Conservation (phyloP, 139 green algal genomes). For the Tetradesmus obliquus region DNA sequence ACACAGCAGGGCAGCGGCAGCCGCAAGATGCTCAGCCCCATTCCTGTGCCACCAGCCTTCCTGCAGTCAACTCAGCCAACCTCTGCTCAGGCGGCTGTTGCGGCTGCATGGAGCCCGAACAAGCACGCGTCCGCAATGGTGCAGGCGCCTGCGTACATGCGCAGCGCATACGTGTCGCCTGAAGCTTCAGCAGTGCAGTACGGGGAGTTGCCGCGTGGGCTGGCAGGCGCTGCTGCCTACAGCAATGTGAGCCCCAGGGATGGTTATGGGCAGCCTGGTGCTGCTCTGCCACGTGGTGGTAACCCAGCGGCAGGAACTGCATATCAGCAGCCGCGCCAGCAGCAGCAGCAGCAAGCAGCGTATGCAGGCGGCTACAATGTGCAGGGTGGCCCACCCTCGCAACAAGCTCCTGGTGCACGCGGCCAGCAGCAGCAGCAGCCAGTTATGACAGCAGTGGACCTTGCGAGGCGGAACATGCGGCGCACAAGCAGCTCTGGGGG, state of each 20-base stretch:
- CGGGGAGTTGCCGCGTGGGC: neutral
- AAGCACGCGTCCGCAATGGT: constrained; percentile 28
- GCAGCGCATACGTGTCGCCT: neutral
- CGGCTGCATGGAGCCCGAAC: constrained; percentile 29
- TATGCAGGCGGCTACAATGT: constrained; percentile 23
- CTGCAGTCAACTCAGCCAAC: constrained; percentile 3
- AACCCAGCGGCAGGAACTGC: neutral
- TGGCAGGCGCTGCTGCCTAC: neutral
- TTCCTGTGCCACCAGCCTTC: constrained; percentile 8
- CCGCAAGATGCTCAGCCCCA: neutral
- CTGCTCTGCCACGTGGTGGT: neutral
- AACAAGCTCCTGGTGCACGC: neutral
- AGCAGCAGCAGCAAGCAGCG: neutral
- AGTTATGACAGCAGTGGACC: constrained; percentile 20
- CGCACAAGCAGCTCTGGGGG: constrained; percentile 15
- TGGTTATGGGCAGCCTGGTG: neutral
- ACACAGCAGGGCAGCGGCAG: neutral
- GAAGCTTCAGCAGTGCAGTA: neutral
- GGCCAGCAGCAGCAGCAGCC: constrained; percentile 20
- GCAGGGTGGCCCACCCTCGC: neutral
- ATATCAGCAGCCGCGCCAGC: neutral
- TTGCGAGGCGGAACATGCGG: neutral
- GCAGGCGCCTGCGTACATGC: constrained; percentile 28
- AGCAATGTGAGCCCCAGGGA: neutral
- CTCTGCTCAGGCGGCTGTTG: constrained; percentile 32